phyloP scores from a whole-genome alignment of 805 yeast species.

The Pichia scutulata region DNA sequence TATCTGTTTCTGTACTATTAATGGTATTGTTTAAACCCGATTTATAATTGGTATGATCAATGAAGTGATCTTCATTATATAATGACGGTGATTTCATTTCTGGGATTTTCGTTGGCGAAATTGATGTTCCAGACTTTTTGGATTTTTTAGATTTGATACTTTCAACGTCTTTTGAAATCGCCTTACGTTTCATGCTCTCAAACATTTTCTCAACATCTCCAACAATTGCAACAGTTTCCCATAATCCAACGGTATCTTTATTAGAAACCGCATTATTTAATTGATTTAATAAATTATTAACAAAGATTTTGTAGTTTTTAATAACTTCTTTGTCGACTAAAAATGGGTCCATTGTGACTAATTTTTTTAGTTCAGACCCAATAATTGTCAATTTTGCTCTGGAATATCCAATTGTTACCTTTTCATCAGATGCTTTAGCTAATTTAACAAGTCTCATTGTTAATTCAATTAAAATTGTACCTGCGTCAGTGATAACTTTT shows the following conservation, averaged over 20 bases:
- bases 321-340: slow-evolving; percentile 35
- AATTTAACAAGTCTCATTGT: slow-evolving; percentile 39
- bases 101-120: background rate
- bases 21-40: background rate
- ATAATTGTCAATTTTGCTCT: slow-evolving; percentile 58
- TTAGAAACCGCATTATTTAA: slow-evolving; percentile 45
- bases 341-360: slow-evolving; percentile 1
- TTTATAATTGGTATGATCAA: background rate
- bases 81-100: background rate
- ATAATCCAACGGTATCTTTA: slow-evolving; percentile 49
- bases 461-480: slow-evolving; percentile 40
- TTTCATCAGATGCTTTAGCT: slow-evolving; percentile 43
- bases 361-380: slow-evolving; percentile 49
- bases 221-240: slow-evolving; percentile 61
- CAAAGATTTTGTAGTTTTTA: slow-evolving; percentile 48
- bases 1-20: background rate
- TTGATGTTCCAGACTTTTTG: background rate
- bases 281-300: slow-evolving; percentile 50
- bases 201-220: slow-evolving; percentile 71
- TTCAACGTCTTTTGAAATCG: background rate
- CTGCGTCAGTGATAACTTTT: slow-evolving; percentile 47
- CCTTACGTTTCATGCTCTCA: slow-evolving; percentile 37
- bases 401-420: slow-evolving; percentile 51
- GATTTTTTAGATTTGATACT: background rate
- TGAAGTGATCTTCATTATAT: background rate